These are phyloP conservation scores for Cryptomeria japonica DNA, from an alignment of 75 land plant species.

Conservation along the genomic window DNA sequence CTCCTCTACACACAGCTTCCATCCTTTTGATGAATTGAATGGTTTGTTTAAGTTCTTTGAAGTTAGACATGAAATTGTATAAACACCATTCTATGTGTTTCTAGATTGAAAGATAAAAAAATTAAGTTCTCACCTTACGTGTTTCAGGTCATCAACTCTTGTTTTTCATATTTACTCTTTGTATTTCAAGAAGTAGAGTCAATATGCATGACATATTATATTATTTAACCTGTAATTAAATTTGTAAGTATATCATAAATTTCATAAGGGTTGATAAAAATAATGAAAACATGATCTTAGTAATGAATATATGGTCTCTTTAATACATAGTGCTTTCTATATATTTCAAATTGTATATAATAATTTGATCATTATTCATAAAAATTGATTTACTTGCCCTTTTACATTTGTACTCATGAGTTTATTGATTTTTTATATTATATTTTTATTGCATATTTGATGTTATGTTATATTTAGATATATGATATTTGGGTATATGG, in stretches of 20 bases:
- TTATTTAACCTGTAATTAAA: background rate
- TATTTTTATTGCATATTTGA: background rate
- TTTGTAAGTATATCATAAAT: background rate
- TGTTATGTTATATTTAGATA: background rate
- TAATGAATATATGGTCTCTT: background rate
- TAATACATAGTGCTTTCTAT: background rate
- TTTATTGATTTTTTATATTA: background rate
- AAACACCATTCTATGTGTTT: background rate
- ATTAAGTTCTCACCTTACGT: background rate
- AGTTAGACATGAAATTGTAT: too few species aligned
- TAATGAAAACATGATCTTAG: background rate
- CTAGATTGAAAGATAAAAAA: background rate
- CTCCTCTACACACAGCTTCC: background rate
- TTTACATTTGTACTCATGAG: background rate
- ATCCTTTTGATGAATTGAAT: background rate
- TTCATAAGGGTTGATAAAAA: background rate
- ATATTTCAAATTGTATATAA: constrained; percentile 2
- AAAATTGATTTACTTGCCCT: background rate
- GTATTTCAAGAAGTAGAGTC: background rate
- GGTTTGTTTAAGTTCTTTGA: background rate
- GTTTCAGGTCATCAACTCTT: constrained; percentile 51
- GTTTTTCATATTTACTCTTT: background rate
- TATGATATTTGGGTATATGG: background rate
- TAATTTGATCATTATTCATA: background rate
- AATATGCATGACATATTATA: background rate